phyloP scores from a whole-genome alignment of 306 rosid species.

The Inga laurina region DNA sequence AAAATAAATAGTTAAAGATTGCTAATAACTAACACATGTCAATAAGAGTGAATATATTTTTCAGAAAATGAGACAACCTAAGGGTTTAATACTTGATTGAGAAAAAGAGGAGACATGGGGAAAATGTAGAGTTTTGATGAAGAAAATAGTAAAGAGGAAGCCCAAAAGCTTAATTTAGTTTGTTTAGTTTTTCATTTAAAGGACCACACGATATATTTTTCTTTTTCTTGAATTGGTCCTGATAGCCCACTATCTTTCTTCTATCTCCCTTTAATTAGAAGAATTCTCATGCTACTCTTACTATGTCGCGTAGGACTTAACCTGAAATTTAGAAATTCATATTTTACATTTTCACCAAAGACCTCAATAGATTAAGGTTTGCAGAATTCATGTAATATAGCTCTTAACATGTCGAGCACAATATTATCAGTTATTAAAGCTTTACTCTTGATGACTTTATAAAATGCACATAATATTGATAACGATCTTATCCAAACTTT shows the following conservation, averaged over 20 bases:
- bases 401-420: background rate
- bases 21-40: background rate
- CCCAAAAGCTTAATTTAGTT: background rate
- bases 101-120: background rate
- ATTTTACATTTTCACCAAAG: background rate
- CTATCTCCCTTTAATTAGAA: background rate
- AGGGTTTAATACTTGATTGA: background rate
- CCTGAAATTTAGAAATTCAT: background rate
- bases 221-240: background rate
- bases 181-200: constrained; percentile 3
- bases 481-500: background rate
- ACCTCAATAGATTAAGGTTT: background rate
- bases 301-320: background rate
- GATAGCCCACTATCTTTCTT: background rate
- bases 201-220: too few relatives aligned
- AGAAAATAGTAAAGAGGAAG: background rate
- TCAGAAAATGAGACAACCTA: background rate
- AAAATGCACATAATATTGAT: background rate
- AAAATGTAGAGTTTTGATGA: background rate
- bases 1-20: background rate
- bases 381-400: background rate
- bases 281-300: background rate
- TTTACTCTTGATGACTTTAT: background rate
- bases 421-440: background rate
- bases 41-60: background rate